Percentiles rank a stretch among this genome's conserved stretches.
These are phyloP conservation scores for Lablab purpureus DNA, from an alignment of 306 rosid species.

Conservation along the genomic window DNA sequence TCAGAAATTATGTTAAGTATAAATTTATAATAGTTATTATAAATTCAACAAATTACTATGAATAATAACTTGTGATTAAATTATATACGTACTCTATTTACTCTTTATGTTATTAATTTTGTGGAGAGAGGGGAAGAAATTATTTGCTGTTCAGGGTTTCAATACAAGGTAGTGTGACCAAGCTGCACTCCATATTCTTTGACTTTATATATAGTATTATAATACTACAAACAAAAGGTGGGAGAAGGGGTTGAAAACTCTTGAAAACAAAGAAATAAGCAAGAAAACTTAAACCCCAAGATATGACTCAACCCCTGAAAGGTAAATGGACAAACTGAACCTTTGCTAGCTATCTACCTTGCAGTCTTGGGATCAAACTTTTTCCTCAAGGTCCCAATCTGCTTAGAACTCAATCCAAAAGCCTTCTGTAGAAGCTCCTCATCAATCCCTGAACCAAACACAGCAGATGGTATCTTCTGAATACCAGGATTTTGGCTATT, in stretches of 20 bases:
- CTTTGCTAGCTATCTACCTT: constrained; percentile 40
- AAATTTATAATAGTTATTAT: too few relatives aligned
- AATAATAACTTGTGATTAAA: too few relatives aligned
- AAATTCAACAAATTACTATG: too few relatives aligned
- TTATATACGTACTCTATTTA: too few relatives aligned
- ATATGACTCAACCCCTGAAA: constrained; percentile 31
- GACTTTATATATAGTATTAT: constrained; percentile 5
- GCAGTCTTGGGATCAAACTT: constrained; percentile 65
- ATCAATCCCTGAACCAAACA: constrained; percentile 87
- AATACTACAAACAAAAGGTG: constrained; percentile 24
- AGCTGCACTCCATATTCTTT: constrained; percentile 33
- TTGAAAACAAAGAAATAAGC: constrained; percentile 26
- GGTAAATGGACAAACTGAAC: constrained; percentile 10
- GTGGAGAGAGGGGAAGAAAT: too few relatives aligned
- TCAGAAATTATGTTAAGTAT: too few relatives aligned
- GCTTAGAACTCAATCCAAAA: constrained; percentile 83
- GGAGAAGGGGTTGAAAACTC: not conserved
- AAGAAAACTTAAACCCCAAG: constrained; percentile 35
- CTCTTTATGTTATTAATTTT: too few relatives aligned
- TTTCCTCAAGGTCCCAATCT: constrained; percentile 74
- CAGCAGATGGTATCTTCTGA: constrained; percentile 74
- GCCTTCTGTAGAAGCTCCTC: constrained; percentile 80
- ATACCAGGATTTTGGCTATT: constrained; percentile 90
- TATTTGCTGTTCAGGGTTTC: too few relatives aligned
- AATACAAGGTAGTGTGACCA: not conserved